Evolutionary conservation across 257 asterid genomes (phyloP), one percentile per base, ranked within the genome.

Genomic region (Solanum tarapatanum): DNA sequence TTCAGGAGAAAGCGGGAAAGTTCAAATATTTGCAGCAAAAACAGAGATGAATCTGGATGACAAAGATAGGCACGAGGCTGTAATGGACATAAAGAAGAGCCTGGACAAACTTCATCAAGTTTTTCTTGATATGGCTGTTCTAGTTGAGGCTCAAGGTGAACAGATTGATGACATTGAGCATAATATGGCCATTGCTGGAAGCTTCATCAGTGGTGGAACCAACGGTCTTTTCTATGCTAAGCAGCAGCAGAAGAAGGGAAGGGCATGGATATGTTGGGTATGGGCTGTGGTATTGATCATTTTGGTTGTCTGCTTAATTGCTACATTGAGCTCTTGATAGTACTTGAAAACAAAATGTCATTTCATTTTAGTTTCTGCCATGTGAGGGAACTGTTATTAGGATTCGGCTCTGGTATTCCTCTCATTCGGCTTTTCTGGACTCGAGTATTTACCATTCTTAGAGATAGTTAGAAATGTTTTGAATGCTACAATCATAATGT

Each of bases 31-130:
- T 74, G 92, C 87, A 35, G 88, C 86, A 75, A 89, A 73, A 69
- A 82, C 48, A 7, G 97, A 92, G 30, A 16, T 24, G 85, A 73
- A 90, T 82, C 48, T 86, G 90, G 98, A 94, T 90, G 90, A 89
- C 72, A 88, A 89, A 84, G 99, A 96, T 91, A 95, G 94, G 87
- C 98, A 95, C 69, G 95, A 94, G 76, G 96, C 93, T 58, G 98
- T 94, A 73, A 94, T 95, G 96, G 99, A 96, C 41, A 93, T 95
- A 4, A 94, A 95, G 91, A 92, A 92, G 92, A 96, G 98, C 89
- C 88, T 96, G 94, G 94, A 93, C 35, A 95, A 92, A 91, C 99
- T 95, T 86, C 98, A 95, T 91, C 98, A 94, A 89, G 93, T 94
- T 85, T 96, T 94, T 91, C 98, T 96, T 55, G 98, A 96, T 84